Evolutionary conservation across 2,329 filamentous ascomycete species (phyloP), one percentile per base, ranked within the genome.

Genomic region (Ophiocordyceps sinensis): DNA sequence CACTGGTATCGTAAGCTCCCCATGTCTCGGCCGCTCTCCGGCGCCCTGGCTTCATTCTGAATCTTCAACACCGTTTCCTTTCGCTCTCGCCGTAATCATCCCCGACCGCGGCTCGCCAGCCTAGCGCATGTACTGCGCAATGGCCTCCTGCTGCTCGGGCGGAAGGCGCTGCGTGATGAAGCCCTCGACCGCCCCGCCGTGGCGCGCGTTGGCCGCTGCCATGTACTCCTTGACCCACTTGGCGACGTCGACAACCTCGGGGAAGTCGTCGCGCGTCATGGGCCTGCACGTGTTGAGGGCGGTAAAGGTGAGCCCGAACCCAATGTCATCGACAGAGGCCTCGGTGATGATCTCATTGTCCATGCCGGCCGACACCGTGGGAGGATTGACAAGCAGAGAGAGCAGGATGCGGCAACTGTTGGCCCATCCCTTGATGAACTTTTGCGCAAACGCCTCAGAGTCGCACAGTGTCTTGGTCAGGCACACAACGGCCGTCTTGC

Each of bases 251-350:
- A 76, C 73, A 13, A 94, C 78, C 45, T 95, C 83, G 1, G 88
- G 82, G 68, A 87, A 96, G 17, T 88, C 82, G 57, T 96, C 91
- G 40, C 71, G 72, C 1, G 75, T 65, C 4, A 76, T 67, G 44
- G 79, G 79, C 58, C 82, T 85, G 66, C 89, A 91, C 0, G 89
- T 95, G 65, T 89, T 94, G 47, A 98, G 73, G 28, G 85, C 81
- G 1, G 91, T 96, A 63, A 94, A 98, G 9, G 87, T 89, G 48
- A 95, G 79, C 23, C 91, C 91, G 55, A 98, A 98, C 26, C 85
- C 82, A 49, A 95, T 79, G 58, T 98, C 91, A 53, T 98, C 91
- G 23, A 94, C 84, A 53, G 96, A 89, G 3, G 86, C 80, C 57
- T 96, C 91, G 11, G 78, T 75, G 47, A 94, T 80, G 39, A 85